phyloP scores from a whole-genome alignment of 257 asterid genomes.

The Echites panduratus region DNA sequence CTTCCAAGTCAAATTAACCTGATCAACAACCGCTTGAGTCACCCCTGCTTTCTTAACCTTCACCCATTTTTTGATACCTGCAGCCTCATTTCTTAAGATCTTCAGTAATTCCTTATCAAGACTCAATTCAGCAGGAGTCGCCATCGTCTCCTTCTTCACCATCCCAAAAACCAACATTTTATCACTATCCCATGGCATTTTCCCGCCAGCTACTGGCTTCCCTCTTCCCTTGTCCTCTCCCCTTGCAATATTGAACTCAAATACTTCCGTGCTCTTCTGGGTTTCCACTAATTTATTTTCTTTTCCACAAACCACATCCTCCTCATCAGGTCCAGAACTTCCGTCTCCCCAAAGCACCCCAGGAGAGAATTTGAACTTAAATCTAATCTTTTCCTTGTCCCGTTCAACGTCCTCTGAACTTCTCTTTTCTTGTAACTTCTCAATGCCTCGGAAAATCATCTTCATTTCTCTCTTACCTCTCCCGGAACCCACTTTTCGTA shows the following conservation, averaged over 20 bases:
- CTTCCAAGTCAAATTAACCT: slow-evolving; percentile 58
- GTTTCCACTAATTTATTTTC: slow-evolving; percentile 17
- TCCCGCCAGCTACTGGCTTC: slow-evolving; percentile 28
- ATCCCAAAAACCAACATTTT: slow-evolving; percentile 40
- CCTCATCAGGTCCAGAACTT: slow-evolving; percentile 16
- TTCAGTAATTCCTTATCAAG: slow-evolving; percentile 61
- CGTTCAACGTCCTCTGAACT: slow-evolving; percentile 27
- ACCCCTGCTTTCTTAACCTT: slow-evolving; percentile 94
- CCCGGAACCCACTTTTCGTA: slow-evolving; percentile 72
- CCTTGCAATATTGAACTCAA: slow-evolving; percentile 30
- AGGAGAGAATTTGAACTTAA: slow-evolving; percentile 48
- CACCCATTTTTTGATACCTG: slow-evolving; percentile 62
- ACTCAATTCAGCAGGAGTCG: slow-evolving; percentile 43
- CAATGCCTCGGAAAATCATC: slow-evolving; percentile 56
- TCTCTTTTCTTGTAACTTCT: slow-evolving; percentile 41
- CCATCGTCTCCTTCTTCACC: slow-evolving; percentile 39
- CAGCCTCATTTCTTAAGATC: slow-evolving; percentile 67
- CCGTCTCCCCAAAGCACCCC: slow-evolving; percentile 49
- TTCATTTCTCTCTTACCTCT: slow-evolving; percentile 79
- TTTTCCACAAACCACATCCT: slow-evolving; percentile 15
- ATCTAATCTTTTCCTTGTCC: slow-evolving; percentile 17
- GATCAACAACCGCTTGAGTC: slow-evolving; percentile 65
- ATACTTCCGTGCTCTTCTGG: slow-evolving; percentile 19
- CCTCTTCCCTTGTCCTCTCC: slow-evolving; percentile 29
- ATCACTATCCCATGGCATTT: slow-evolving; percentile 72